phyloP scores from a whole-genome alignment of 2,329 filamentous ascomycete species.

The Hymenoscyphus fructigenus region DNA sequence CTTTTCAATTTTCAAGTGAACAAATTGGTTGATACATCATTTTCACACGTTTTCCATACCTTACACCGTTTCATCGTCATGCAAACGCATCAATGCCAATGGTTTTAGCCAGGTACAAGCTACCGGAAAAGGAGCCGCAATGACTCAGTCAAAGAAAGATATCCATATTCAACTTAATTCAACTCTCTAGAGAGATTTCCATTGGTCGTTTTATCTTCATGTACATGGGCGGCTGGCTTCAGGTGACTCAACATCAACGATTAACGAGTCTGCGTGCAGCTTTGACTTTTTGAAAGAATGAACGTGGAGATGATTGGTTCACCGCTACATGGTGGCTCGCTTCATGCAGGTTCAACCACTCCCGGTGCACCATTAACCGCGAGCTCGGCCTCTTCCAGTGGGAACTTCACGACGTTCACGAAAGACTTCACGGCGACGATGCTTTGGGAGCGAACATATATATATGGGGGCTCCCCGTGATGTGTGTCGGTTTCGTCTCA shows the following conservation, averaged over 20 bases:
- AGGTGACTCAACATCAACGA: slow-evolving; percentile 3
- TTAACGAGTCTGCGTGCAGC: neutral
- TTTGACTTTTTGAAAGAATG: neutral
- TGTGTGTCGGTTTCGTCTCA: neutral
- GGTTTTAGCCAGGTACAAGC: neutral
- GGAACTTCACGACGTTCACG: neutral
- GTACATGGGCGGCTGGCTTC: neutral
- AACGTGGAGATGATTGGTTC: neutral
- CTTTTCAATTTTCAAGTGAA: neutral
- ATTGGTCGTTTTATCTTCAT: neutral
- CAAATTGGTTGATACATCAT: neutral
- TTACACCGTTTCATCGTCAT: neutral
- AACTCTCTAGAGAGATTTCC: neutral
- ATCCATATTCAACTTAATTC: neutral
- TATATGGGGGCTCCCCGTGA: slow-evolving; percentile 1
- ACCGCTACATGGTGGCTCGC: neutral
- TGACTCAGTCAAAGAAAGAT: neutral
- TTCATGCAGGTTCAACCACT: slow-evolving; percentile 1
- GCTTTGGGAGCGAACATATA: neutral
- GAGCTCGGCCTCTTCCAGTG: neutral
- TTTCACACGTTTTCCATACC: neutral
- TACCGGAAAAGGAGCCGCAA: neutral
- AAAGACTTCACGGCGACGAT: neutral
- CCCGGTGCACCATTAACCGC: neutral
- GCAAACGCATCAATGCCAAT: slow-evolving; percentile 2